Conservation (phyloP, 2,329 filamentous ascomycete species). For the Pleurostoma richardsiae region DNA sequence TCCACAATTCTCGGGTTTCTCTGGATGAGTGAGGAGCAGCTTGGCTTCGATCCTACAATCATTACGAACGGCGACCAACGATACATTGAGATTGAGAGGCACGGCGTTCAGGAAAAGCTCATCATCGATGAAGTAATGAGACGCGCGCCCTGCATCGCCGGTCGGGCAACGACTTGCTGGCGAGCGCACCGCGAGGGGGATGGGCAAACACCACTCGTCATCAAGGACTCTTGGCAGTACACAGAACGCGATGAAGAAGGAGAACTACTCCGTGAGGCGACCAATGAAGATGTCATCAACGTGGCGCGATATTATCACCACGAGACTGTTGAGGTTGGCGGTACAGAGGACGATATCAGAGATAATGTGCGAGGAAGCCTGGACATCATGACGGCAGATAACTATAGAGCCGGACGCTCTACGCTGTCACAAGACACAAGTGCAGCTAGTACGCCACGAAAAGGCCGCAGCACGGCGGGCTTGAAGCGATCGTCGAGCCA, state of each 20-base stretch:
- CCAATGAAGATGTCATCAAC: conserved; percentile 5
- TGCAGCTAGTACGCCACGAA: conserved; percentile 19
- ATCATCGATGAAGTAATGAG: conserved; percentile 24
- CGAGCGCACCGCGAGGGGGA: conserved; percentile 27
- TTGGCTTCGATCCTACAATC: conserved; percentile 30
- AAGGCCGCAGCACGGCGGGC: conserved; percentile 20
- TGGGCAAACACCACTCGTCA: conserved; percentile 20
- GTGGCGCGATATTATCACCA: conserved; percentile 7
- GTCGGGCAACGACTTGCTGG: conserved; percentile 33
- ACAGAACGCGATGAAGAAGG: conserved; percentile 27
- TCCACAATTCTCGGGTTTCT: conserved; percentile 34
- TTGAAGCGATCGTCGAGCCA: conserved; percentile 21
- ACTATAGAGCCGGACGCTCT: conserved; percentile 18
- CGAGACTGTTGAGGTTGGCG: conserved; percentile 2
- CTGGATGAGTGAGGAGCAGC: conserved; percentile 28
- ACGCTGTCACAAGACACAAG: conserved; percentile 5
- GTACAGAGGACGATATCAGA: conserved; percentile 15
- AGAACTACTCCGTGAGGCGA: conserved; percentile 25
- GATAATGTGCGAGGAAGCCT: conserved; percentile 24
- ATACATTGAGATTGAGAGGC: conserved; percentile 23
- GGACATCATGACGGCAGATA: conserved; percentile 25
- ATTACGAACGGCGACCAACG: conserved; percentile 14
- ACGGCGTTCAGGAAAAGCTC: conserved; percentile 20
- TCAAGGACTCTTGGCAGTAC: conserved; percentile 34
- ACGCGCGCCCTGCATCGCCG: conserved; percentile 23